Percentiles rank a stretch among this genome's conserved stretches.
Conservation (phyloP, 768 basidiomycete genomes). For the Cystoderma amianthinum region DNA sequence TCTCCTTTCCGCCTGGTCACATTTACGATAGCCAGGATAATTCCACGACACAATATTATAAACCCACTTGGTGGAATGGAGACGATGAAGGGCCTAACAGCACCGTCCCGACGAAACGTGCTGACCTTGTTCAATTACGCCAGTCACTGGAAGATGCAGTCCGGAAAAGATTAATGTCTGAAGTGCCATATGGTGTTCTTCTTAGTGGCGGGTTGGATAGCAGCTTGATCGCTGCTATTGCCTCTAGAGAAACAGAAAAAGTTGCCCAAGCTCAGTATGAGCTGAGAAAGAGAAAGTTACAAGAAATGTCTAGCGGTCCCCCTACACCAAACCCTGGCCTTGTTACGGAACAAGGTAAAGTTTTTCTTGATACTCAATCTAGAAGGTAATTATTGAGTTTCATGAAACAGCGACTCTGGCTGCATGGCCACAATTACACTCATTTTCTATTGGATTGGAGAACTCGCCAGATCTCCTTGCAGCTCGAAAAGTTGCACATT, state of each 20-base stretch:
- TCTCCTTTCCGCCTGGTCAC: slow-evolving; percentile 96
- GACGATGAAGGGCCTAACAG: slow-evolving; percentile 58
- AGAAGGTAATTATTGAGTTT: too few relatives aligned
- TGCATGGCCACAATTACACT: slow-evolving; percentile 94
- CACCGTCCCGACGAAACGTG: slow-evolving; percentile 48
- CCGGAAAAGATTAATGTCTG: slow-evolving; percentile 92
- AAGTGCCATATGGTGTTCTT: slow-evolving; percentile 96
- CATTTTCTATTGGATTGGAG: slow-evolving; percentile 93
- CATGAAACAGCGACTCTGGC: slow-evolving; percentile 54
- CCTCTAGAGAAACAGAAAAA: slow-evolving; percentile 92
- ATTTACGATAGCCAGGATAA: slow-evolving; percentile 83
- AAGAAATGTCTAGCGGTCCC: slow-evolving; percentile 48
- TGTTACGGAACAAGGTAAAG: slow-evolving; percentile 49
- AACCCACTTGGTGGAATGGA: slow-evolving; percentile 86
- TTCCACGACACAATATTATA: slow-evolving; percentile 78
- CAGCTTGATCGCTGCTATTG: slow-evolving; percentile 92
- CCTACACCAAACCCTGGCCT: slow-evolving; percentile 40
- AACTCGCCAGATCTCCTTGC: slow-evolving; percentile 94
- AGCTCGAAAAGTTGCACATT: slow-evolving; percentile 89
- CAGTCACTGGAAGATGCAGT: slow-evolving; percentile 88
- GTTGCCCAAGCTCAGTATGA: slow-evolving; percentile 75
- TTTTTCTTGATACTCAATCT: slow-evolving; percentile 6
- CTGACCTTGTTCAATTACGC: slow-evolving; percentile 65
- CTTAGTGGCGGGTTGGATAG: slow-evolving; percentile 94
- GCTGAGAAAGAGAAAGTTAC: slow-evolving; percentile 52